These are phyloP conservation scores for Ilyonectria destructans DNA, from an alignment of 2,329 filamentous ascomycete species.

Conservation along the genomic window DNA sequence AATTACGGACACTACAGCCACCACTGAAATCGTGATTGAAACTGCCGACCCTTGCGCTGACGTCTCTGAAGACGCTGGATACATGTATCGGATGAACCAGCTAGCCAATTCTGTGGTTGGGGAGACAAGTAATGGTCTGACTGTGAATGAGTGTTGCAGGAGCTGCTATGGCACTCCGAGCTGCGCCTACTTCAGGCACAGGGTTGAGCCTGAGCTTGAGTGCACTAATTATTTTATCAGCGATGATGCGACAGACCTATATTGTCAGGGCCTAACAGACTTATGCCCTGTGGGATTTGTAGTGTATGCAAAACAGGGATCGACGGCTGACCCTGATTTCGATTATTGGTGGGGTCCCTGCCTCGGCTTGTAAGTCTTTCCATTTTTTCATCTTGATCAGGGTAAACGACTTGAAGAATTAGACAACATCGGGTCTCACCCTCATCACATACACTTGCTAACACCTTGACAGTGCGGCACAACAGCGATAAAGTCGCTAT, in stretches of 20 bases:
- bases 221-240: neutral
- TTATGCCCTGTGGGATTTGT: neutral
- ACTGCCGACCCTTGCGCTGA: neutral
- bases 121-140: neutral
- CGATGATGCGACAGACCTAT: neutral
- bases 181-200: neutral
- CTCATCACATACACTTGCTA: neutral
- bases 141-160: neutral
- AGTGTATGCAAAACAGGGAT: neutral
- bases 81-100: neutral
- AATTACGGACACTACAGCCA: neutral
- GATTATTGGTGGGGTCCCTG: neutral
- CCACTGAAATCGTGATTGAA: neutral
- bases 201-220: neutral
- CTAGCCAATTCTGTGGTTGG: neutral
- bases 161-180: neutral
- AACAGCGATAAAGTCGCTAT: neutral
- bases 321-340: neutral
- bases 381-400: neutral
- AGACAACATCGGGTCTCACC: neutral
- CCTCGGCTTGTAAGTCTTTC: neutral
- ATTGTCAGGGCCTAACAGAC: neutral
- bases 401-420: neutral
- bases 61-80: neutral
- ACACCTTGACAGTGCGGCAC: neutral